phyloP scores from a whole-genome alignment of 1,139 yeast species.

The Wickerhamiella pararugosa region DNA sequence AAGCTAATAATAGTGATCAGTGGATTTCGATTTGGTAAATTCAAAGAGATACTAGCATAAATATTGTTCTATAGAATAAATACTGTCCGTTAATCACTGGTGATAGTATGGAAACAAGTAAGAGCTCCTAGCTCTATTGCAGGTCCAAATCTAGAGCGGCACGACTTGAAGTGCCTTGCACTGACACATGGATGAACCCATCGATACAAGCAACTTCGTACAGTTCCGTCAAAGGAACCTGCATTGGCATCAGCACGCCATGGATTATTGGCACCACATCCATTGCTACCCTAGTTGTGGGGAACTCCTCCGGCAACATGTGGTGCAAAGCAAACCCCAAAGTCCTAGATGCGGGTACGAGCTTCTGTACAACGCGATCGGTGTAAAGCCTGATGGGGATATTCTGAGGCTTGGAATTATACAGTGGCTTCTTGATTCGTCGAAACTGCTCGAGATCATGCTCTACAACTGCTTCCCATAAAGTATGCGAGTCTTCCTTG shows the following conservation, averaged over 20 bases:
- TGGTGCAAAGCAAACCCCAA: slow-evolving; percentile 31
- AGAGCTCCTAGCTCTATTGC: too few species aligned
- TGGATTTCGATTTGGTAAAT: too few species aligned
- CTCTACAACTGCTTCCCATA: slow-evolving; percentile 36
- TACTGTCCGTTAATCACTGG: too few species aligned
- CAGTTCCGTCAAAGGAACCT: slow-evolving; percentile 35
- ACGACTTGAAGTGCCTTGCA: slow-evolving; percentile 14
- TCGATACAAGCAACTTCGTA: slow-evolving; percentile 52
- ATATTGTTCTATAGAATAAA: too few species aligned
- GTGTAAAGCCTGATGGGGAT: slow-evolving; percentile 8
- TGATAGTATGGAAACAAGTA: too few species aligned
- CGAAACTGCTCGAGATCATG: slow-evolving; percentile 26
- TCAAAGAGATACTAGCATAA: too few species aligned
- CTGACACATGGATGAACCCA: slow-evolving; percentile 55
- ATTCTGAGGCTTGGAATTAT: slow-evolving; percentile 18
- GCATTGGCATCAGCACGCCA: slow-evolving; percentile 42
- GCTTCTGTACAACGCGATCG: slow-evolving; percentile 31
- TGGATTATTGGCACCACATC: slow-evolving; percentile 40
- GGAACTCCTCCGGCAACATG: slow-evolving; percentile 34
- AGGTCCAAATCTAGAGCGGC: too few species aligned
- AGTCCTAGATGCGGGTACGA: slow-evolving; percentile 28
- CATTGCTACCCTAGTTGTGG: slow-evolving; percentile 22
- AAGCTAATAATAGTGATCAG: too few species aligned
- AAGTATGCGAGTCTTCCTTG: slow-evolving; percentile 37
- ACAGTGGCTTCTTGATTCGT: slow-evolving; percentile 26